Base-by-base conservation (phyloP, 352 stramenopile species). In the Pythium biforme region DNA sequence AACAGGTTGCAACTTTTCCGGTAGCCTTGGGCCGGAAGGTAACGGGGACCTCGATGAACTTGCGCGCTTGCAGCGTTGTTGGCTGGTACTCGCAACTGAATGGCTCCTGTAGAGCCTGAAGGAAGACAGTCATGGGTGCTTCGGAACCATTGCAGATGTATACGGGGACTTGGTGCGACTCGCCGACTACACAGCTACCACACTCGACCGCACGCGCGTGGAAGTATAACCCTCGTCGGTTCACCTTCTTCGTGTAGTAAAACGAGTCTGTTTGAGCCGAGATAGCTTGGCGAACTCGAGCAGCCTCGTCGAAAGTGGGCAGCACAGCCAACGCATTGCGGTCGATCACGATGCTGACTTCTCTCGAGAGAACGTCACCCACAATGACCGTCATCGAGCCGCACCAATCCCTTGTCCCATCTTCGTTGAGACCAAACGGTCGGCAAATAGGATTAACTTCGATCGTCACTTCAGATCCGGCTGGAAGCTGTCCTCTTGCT, bases 141-240 rank as follows among this genome's bases (percentile, higher is more conserved):
- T 83, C 88, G 22, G 84, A 90, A 37, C 86, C 84, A 63, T 95
- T 95, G 77, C 86, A 95, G 26, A 95, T 80, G 60, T 91, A 93
- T 29, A 95, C 84, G 17, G 84, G 80, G 31, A 93, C 84, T 70
- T 90, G 75, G 26, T 92, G 84, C 9, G 74, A 89, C 60, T 91
- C 79, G 25, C 81, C 83, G 39, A 94, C 74, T 26, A 75, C 70
- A 60, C 81, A 90, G 41, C 72, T 83, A 34, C 86, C 86, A 58
- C 83, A 95, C 31, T 95, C 86, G 31, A 95, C 84, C n/a, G 81
- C 83, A 58, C 81, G 79, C 6, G 86, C 83, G 34, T 94, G 84
- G 55, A 95, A 95, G 60, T 94, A 95, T 39, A 95, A 56, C 0
- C 83, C 85, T 31, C 73, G 71, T 22, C 84, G 86, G 46, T 88